These are phyloP conservation scores for Ochetophila trinervis DNA, from an alignment of 306 rosid species.

Conservation along the genomic window DNA sequence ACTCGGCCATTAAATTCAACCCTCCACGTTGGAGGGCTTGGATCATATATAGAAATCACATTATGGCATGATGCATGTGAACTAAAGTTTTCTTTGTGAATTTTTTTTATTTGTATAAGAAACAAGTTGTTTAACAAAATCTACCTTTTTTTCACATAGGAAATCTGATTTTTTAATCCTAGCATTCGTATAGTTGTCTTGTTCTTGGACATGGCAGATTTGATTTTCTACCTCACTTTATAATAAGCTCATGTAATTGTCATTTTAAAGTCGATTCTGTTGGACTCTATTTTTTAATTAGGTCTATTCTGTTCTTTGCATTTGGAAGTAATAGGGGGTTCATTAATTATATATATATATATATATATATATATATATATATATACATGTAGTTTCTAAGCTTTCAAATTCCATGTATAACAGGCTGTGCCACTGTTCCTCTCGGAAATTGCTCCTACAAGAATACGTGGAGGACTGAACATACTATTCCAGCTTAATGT, in stretches of 20 bases:
- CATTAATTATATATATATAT: background rate
- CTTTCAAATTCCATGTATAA: background rate
- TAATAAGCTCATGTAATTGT: no score
- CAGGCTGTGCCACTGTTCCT: constrained; percentile 94
- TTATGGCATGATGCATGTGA: constrained; percentile 7
- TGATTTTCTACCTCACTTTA: no score
- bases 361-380: no score
- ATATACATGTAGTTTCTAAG: background rate
- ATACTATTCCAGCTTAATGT: constrained; percentile 75
- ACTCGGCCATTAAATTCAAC: constrained; percentile 20
- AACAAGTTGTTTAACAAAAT: background rate
- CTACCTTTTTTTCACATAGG: background rate
- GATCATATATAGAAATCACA: background rate
- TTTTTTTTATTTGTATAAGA: background rate
- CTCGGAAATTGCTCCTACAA: constrained; percentile 89
- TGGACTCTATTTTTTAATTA: no score
- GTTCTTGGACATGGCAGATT: no score
- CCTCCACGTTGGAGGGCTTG: background rate
- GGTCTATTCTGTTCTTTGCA: no score
- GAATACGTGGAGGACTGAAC: constrained; percentile 89
- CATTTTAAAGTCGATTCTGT: no score
- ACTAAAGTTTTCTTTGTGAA: background rate
- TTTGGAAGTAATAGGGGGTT: background rate
- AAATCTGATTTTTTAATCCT: no score
- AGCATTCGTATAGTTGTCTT: no score